These are phyloP conservation scores for Floccularia luteovirens DNA, from an alignment of 768 basidiomycete genomes.

Conservation along the genomic window DNA sequence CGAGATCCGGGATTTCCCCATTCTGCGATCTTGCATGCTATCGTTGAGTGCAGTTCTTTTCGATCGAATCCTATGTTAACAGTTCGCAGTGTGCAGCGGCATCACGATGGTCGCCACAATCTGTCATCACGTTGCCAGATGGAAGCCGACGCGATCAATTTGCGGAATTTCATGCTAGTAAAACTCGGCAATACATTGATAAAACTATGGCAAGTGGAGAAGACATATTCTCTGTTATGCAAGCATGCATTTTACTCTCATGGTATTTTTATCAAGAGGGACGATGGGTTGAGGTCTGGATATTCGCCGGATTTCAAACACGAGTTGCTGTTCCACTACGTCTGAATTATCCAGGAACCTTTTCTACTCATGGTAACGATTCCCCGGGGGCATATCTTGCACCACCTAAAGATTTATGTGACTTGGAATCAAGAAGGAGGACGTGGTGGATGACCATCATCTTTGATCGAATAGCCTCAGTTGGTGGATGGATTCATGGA, in stretches of 20 bases:
- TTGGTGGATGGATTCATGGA: conserved; percentile 82
- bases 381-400: conserved; percentile 77
- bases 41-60: conserved; percentile 38
- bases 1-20: conserved; percentile 82
- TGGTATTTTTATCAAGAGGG: conserved; percentile 93
- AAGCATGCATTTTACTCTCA: conserved; percentile 78
- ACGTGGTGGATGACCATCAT: conserved; percentile 92
- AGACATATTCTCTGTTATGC: conserved; percentile 82
- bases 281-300: conserved; percentile 88
- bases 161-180: conserved; percentile 81
- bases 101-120: conserved; percentile 75
- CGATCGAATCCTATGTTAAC: background rate
- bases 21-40: conserved; percentile 85
- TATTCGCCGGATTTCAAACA: conserved; percentile 81
- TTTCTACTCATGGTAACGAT: conserved; percentile 55
- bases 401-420: conserved; percentile 68
- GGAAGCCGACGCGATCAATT: conserved; percentile 78
- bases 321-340: conserved; percentile 77
- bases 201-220: conserved; percentile 86
- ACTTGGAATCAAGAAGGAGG: conserved; percentile 70
- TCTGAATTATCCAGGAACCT: conserved; percentile 82
- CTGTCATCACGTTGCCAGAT: conserved; percentile 59
- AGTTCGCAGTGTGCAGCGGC: conserved; percentile 64
- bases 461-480: conserved; percentile 76
- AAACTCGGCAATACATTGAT: conserved; percentile 84